These are phyloP conservation scores for Neocatenulostroma microsporum DNA, from an alignment of 2,329 filamentous ascomycete genomes.

Conservation along the genomic window DNA sequence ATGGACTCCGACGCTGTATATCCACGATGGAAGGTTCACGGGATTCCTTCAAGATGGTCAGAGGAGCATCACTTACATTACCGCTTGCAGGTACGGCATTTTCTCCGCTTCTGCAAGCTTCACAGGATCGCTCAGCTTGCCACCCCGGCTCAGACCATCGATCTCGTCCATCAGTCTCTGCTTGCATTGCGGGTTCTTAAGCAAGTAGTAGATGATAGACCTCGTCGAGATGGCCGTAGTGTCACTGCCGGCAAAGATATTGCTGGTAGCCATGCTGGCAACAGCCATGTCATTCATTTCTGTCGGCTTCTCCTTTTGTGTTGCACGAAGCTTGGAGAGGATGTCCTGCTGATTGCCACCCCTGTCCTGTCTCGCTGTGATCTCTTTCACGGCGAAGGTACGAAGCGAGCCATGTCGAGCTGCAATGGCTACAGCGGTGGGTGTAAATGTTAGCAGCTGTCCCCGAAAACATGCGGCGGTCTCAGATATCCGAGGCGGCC, in stretches of 20 bases:
- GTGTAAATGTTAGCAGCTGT: too few species aligned
- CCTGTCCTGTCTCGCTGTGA: constrained; percentile 25
- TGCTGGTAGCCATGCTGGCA: constrained; percentile 30
- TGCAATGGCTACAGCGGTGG: too few species aligned
- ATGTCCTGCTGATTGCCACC: constrained; percentile 32
- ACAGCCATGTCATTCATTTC: constrained; percentile 32
- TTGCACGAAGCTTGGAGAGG: constrained; percentile 30
- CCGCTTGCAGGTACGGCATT: constrained; percentile 36
- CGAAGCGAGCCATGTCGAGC: constrained; percentile 29
- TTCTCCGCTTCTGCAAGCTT: constrained; percentile 27
- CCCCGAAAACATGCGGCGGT: too few species aligned
- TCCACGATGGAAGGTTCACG: too few species aligned
- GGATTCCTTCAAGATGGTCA: too few species aligned
- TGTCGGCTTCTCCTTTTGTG: constrained; percentile 29
- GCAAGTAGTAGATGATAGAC: constrained; percentile 32
- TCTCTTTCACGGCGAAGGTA: constrained; percentile 25
- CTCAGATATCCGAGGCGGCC: too few species aligned
- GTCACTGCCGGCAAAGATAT: constrained; percentile 38
- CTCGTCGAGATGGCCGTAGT: constrained; percentile 36
- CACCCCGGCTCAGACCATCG: constrained; percentile 17
- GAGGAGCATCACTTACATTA: too few species aligned
- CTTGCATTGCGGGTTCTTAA: constrained; percentile 27
- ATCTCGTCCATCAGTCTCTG: constrained; percentile 30
- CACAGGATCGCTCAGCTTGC: constrained; percentile 24
- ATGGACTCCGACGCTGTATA: too few species aligned